Percentiles rank a stretch among this genome's conserved stretches.
Conservation (phyloP, 352 stramenopile genomes). For the Plasmopara viticola region DNA sequence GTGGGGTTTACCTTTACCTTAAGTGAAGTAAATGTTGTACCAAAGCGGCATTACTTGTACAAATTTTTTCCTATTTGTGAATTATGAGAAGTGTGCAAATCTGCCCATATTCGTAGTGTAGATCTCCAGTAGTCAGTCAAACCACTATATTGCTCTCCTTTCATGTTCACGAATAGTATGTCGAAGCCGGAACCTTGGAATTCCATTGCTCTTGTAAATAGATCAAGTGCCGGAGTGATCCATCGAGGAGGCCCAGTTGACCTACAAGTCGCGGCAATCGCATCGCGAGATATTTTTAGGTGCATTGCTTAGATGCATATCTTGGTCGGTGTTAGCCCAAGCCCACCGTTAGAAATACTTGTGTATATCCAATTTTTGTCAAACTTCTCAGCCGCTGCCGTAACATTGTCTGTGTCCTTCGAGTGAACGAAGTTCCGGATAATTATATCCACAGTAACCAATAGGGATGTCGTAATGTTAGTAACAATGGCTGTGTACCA, state of each 20-base stretch:
- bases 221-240: neutral
- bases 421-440: no score
- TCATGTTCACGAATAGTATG: no score
- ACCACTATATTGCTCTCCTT: no score
- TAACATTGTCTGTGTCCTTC: no score
- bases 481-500: neutral
- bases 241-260: neutral
- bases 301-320: slow-evolving; percentile 3
- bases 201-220: neutral
- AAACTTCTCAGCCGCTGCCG: no score
- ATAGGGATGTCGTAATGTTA: no score
- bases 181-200: neutral
- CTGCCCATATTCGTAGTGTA: no score
- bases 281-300: neutral
- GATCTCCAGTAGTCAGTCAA: neutral
- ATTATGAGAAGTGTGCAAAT: neutral
- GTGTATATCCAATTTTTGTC: no score
- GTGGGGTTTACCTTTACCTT: neutral
- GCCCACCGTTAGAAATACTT: no score
- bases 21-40: slow-evolving; percentile 9
- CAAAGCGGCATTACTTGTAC: slow-evolving; percentile 5
- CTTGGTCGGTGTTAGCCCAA: no score
- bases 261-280: neutral
- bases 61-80: neutral
- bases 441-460: no score